These are phyloP conservation scores for Prinsepia uniflora DNA, from an alignment of 306 rosid genomes.

Conservation along the genomic window DNA sequence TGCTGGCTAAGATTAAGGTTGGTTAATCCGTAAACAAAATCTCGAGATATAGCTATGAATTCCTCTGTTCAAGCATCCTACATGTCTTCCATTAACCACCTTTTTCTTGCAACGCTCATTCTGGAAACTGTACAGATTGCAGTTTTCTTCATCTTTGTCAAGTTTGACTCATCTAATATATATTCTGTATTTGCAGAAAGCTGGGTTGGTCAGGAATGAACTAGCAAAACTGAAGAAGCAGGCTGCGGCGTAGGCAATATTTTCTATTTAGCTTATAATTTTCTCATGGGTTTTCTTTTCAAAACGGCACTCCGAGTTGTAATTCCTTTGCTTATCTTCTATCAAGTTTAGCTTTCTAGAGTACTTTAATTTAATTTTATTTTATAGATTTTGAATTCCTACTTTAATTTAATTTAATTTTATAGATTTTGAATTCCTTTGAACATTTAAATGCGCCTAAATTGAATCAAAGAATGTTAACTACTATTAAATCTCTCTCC, in stretches of 20 bases:
- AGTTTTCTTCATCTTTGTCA: not conserved
- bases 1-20: conserved; percentile 94
- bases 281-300: conserved; percentile 27
- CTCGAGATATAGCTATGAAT: not conserved
- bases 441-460: no score
- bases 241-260: conserved; percentile 39
- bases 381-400: conserved; percentile 7
- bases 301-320: conserved; percentile 19
- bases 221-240: conserved; percentile 69
- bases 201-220: conserved; percentile 75
- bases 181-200: conserved; percentile 55
- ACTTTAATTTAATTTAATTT: not conserved
- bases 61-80: not conserved
- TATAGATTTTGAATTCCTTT: not conserved
- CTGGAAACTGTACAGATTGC: not conserved
- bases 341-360: conserved; percentile 8
- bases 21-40: not conserved
- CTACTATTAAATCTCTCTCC: no score
- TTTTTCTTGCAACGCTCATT: not conserved
- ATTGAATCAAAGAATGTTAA: no score
- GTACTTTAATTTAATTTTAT: not conserved
- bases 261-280: conserved; percentile 26
- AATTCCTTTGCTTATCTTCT: not conserved
- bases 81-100: not conserved
- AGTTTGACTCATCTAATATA: not conserved